Base-by-base conservation (phyloP, 1,284 basidiomycete genomes). In the Sphaerobolus stellatus region DNA sequence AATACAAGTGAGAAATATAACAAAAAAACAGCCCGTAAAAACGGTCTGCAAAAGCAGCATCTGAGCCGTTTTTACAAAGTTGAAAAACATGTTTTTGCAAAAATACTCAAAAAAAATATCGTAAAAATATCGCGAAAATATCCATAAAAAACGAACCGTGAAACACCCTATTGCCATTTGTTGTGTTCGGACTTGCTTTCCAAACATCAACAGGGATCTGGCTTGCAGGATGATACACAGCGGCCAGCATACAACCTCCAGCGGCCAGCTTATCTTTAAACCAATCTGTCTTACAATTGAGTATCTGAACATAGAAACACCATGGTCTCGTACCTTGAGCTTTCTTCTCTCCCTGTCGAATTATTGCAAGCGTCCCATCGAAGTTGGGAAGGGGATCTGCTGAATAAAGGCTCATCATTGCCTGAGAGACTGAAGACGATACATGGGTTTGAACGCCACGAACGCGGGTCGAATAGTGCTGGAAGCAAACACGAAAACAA, bases 351-450 rank as follows among this genome's bases (percentile, higher is more conserved):
- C 48, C 48, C 14, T 20, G 5, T 6, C 38, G 13, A 43, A 56
- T 56, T 3, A 41, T 11, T 9, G 5, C 8, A 5, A 56, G 22
- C 5, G 36, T 31, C 16, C 22, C 54, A 6, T 56, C 36, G 27
- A 55, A 30, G 36, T 55, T 28, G 5, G 48, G 48, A 16, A 56
- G n/a, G 4, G 48, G 47, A 6, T 50, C 36, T n/a, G 48, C 46
- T n/a, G 22, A 29, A 4, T 48, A 18, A 33, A 56, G 30, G 20
- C 48, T 56, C 25, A 40, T 41, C 48, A 56, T 56, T 29, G 54
- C 54, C 13, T 5, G 2, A 5, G 25, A 14, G 5, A 50, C 54
- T 6, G 25, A 3, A 18, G 22, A 8, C 13, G 24, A 13, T 2
- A 56, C 54, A n/a, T 43, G 13, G 5, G 5, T 31, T 5, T 31